Evolutionary conservation across 2,329 filamentous ascomycete species (phyloP).

Genomic region (Didymella glomerata): DNA sequence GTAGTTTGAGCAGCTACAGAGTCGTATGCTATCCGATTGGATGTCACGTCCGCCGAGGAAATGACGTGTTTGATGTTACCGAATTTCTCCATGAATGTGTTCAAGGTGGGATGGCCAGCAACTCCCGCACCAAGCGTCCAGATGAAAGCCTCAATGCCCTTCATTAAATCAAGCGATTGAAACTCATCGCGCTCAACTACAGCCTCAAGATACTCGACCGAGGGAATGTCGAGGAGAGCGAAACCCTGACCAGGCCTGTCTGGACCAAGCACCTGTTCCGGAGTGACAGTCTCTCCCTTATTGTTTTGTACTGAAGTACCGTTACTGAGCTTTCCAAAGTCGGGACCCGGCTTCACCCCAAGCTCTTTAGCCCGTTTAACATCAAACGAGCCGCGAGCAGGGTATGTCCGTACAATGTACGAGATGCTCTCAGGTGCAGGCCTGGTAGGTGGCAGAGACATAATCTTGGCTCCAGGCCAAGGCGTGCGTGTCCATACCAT

Average conservation of each 20-base stretch:
- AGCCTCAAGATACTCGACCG: conserved; percentile 71
- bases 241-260: conserved; percentile 74
- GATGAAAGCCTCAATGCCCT: conserved; percentile 72
- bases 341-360: conserved; percentile 67
- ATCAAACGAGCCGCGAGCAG: conserved; percentile 83
- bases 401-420: conserved; percentile 83
- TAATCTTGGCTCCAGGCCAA: conserved; percentile 76
- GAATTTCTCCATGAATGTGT: conserved; percentile 73
- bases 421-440: conserved; percentile 76
- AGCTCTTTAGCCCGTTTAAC: conserved; percentile 68
- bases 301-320: conserved; percentile 70
- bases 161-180: conserved; percentile 70
- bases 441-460: conserved; percentile 71
- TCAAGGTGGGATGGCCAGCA: conserved; percentile 67
- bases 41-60: conserved; percentile 75
- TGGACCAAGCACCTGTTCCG: conserved; percentile 84
- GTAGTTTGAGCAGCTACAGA: conserved; percentile 72
- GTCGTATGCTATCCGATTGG: conserved; percentile 77
- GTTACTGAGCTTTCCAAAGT: conserved; percentile 68
- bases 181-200: conserved; percentile 78
- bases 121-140: conserved; percentile 83
- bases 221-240: conserved; percentile 81
- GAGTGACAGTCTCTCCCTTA: conserved; percentile 75
- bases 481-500: conserved; percentile 77
- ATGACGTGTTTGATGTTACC: conserved; percentile 75